Conservation (phyloP, 805 yeast genomes). For the Middelhovenomyces tepae region DNA sequence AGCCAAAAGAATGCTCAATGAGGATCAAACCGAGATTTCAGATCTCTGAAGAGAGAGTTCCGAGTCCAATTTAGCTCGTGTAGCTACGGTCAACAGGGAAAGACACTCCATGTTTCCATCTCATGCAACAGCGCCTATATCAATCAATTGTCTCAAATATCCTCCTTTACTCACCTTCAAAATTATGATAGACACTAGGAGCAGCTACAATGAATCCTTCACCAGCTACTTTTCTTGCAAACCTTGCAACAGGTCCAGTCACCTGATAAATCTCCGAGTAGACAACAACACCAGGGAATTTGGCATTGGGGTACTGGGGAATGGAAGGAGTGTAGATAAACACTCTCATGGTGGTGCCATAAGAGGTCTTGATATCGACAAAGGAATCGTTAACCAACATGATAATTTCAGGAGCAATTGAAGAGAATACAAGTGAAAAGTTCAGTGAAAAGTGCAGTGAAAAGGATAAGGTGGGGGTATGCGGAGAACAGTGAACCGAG, state of each 20-base stretch:
- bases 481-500: too few species aligned
- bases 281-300: slow-evolving; percentile 73
- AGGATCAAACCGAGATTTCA: neutral
- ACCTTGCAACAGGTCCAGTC: slow-evolving; percentile 69
- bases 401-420: slow-evolving; percentile 2
- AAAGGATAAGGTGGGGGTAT: too few species aligned
- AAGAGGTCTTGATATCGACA: slow-evolving; percentile 57
- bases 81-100: too few species aligned
- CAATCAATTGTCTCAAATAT: too few species aligned
- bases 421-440: too few species aligned
- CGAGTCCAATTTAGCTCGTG: too few species aligned
- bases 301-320: slow-evolving; percentile 66
- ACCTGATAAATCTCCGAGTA: slow-evolving; percentile 77
- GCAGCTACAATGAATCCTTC: slow-evolving; percentile 74
- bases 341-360: slow-evolving; percentile 58
- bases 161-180: slow-evolving; percentile 32
- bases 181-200: slow-evolving; percentile 74
- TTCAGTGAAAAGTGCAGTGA: too few species aligned
- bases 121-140: too few species aligned
- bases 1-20: neutral
- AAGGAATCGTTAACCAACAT: slow-evolving; percentile 65
- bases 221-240: slow-evolving; percentile 70
- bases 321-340: slow-evolving; percentile 60
- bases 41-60: too few species aligned
- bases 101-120: too few species aligned